Evolutionary conservation across 2,329 filamentous ascomycete genomes (phyloP).

Genomic region (Nothomitra cinnamomea): DNA sequence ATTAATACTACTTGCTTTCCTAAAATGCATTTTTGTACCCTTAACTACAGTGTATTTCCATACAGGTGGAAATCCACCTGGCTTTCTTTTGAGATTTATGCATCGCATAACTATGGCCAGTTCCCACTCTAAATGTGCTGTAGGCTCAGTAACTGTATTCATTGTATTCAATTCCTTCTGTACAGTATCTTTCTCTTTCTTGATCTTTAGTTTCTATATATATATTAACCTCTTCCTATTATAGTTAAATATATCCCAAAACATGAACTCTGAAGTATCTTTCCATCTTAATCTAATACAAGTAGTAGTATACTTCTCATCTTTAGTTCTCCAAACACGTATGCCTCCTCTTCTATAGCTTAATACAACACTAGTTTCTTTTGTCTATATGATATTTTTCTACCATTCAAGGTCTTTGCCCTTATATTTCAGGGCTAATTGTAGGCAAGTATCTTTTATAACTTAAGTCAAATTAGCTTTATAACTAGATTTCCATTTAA

Average conservation of each 20-base stretch:
- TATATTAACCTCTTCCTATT: conserved; percentile 15
- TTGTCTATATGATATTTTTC: not conserved
- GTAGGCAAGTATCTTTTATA: not conserved
- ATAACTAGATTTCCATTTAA: not conserved
- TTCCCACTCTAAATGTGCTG: conserved; percentile 11
- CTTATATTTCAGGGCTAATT: not conserved
- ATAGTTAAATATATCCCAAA: conserved; percentile 16
- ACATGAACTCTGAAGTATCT: conserved; percentile 15
- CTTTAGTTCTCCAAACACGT: not conserved
- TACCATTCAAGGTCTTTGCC: not conserved
- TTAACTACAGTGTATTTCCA: too few relatives aligned
- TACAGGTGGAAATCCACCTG: not conserved
- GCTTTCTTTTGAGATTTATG: conserved; percentile 6
- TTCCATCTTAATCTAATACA: conserved; percentile 10
- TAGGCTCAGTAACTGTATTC: conserved; percentile 10
- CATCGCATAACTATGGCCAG: conserved; percentile 10
- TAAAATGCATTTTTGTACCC: not conserved
- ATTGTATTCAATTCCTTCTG: conserved; percentile 9
- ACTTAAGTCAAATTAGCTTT: not conserved
- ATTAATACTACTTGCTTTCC: not conserved
- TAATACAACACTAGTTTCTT: not conserved
- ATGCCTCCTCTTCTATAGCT: not conserved
- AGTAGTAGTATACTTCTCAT: conserved; percentile 8
- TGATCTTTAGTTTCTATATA: conserved; percentile 12
- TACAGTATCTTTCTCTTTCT: conserved; percentile 10